Percentiles rank a stretch among this genome's conserved stretches.
Evolutionary conservation across 345 rosid species (phyloP).

Genomic region (Populus nigra): DNA sequence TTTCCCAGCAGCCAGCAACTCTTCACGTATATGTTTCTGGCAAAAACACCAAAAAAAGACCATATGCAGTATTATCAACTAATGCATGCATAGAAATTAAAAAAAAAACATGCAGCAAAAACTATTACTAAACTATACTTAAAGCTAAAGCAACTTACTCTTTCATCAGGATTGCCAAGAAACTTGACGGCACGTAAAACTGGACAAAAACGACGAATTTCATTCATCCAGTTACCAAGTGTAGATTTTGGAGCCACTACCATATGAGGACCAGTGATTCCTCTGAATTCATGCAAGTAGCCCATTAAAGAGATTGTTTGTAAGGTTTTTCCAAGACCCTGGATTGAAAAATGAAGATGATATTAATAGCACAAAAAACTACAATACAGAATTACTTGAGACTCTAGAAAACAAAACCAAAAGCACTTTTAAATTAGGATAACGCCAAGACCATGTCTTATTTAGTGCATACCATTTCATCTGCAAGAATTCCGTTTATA

Average conservation of each 20-base stretch:
- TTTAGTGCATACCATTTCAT: slow-evolving; percentile 69
- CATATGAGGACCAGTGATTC: slow-evolving; percentile 99
- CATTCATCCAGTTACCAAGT: slow-evolving; percentile 99
- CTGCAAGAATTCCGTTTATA: slow-evolving; percentile 94
- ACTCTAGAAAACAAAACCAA: not conserved
- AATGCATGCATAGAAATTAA: not conserved
- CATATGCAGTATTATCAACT: not conserved
- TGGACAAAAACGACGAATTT: slow-evolving; percentile 97
- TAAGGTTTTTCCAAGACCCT: slow-evolving; percentile 99
- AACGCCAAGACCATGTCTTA: not conserved
- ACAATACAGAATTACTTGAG: not conserved
- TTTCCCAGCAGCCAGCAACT: slow-evolving; percentile 90
- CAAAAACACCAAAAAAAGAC: not conserved
- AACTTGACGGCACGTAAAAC: slow-evolving; percentile 85
- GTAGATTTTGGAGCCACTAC: slow-evolving; percentile 99
- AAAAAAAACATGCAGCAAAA: not conserved
- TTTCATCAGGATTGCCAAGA: slow-evolving; percentile 97
- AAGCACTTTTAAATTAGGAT: not conserved
- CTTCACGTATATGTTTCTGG: slow-evolving; percentile 91
- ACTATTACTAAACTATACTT: not conserved
- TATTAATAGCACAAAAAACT: not conserved
- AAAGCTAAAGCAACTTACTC: slow-evolving; percentile 44
- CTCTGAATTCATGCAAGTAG: slow-evolving; percentile 88
- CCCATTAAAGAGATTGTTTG: slow-evolving; percentile 95
- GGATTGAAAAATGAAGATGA: slow-evolving; percentile 14